A percentile compares a stretch with the other conserved stretches of the same genome.
These are phyloP conservation scores for Neurospora sp. DNA, from an alignment of 495 filamentous ascomycete species.

Conservation along the genomic window DNA sequence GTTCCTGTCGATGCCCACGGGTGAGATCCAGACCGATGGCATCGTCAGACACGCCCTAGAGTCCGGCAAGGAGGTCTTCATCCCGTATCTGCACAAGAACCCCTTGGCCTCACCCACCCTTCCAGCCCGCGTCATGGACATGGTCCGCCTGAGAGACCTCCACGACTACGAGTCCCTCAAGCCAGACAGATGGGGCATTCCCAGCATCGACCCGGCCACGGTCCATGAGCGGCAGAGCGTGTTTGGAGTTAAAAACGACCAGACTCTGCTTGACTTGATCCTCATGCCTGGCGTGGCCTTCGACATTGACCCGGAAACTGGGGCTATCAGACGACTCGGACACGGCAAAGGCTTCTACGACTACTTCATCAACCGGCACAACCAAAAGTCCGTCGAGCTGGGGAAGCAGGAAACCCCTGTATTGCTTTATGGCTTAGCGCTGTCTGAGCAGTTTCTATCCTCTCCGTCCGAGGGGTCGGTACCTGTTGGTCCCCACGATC, in stretches of 20 bases:
- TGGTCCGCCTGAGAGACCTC: slow-evolving; percentile 66
- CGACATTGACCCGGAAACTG: slow-evolving; percentile 44
- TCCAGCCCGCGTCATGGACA: slow-evolving; percentile 73
- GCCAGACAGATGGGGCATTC: slow-evolving; percentile 86
- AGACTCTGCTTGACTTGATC: slow-evolving; percentile 58
- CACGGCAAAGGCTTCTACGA: slow-evolving; percentile 99
- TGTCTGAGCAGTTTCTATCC: slow-evolving; percentile 75
- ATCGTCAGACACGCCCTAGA: slow-evolving; percentile 74
- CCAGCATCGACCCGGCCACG: slow-evolving; percentile 55
- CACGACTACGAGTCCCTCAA: slow-evolving; percentile 66
- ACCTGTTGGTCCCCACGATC: slow-evolving; percentile 34
- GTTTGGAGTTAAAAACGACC: slow-evolving; percentile 41
- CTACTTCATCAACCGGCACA: slow-evolving; percentile 71
- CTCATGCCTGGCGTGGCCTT: slow-evolving; percentile 94
- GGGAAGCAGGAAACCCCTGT: slow-evolving; percentile 34
- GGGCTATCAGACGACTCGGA: slow-evolving; percentile 60
- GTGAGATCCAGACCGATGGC: slow-evolving; percentile 68
- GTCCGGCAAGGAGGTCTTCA: slow-evolving; percentile 73
- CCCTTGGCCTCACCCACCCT: slow-evolving; percentile 30
- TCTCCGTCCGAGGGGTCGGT: slow-evolving; percentile 28
- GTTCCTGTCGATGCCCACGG: slow-evolving; percentile 84
- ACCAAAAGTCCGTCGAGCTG: slow-evolving; percentile 29
- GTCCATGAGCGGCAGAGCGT: slow-evolving; percentile 55
- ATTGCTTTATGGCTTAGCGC: slow-evolving; percentile 70
- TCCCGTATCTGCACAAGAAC: slow-evolving; percentile 73